These are phyloP conservation scores for Juglanconis sp. DNA, from an alignment of 2,329 filamentous ascomycete species.

Conservation along the genomic window DNA sequence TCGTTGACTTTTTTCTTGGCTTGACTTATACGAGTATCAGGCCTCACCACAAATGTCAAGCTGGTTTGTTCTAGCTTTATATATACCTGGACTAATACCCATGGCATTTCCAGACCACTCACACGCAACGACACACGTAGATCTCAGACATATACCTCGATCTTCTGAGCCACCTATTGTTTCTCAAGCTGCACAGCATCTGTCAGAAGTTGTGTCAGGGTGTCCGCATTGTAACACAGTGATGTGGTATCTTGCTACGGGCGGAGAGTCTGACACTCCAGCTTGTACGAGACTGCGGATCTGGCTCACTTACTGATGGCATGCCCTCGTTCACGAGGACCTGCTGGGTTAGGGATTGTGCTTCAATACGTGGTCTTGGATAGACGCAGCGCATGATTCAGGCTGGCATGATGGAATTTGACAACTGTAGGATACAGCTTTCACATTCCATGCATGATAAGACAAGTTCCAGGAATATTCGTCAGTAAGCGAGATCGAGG, in stretches of 20 bases:
- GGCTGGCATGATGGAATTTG: too few relatives aligned
- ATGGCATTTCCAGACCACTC: background rate
- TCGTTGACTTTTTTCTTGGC: too few relatives aligned
- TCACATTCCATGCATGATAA: background rate
- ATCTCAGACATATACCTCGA: background rate
- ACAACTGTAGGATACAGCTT: background rate
- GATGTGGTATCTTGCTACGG: background rate
- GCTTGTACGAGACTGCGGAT: background rate
- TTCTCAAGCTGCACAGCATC: background rate
- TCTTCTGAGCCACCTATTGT: background rate
- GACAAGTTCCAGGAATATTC: background rate
- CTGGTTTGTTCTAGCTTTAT: background rate
- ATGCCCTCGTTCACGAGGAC: too few relatives aligned
- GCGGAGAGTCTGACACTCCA: background rate
- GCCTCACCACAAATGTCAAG: background rate
- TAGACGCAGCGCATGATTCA: too few relatives aligned
- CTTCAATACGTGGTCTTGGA: too few relatives aligned
- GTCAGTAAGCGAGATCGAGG: background rate
- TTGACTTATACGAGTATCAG: too few relatives aligned
- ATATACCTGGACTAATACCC: background rate
- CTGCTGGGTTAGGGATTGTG: too few relatives aligned
- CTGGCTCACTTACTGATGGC: background rate
- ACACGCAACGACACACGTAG: too few relatives aligned
- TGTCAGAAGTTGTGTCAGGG: slow-evolving; percentile 2
- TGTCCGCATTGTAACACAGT: background rate